Evolutionary conservation across 768 basidiomycete species (phyloP).

Genomic region (Boletus sp.): DNA sequence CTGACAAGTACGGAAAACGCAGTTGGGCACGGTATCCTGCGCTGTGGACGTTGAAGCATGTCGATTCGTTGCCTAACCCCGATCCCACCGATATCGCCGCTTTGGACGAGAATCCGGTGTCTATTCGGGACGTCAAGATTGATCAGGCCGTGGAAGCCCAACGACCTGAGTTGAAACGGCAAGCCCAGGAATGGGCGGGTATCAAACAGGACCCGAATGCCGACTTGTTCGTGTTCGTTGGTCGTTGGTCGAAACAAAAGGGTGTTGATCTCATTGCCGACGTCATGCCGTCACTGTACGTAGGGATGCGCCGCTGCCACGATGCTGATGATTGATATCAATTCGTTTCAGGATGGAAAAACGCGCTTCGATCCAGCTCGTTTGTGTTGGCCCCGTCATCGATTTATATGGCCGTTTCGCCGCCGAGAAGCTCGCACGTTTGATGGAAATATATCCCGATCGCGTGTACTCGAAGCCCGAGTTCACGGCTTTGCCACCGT

Average conservation of each 20-base stretch:
- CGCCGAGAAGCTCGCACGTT: constrained; percentile 85
- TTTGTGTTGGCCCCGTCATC: constrained; percentile 91
- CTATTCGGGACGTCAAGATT: constrained; percentile 68
- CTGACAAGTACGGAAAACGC: constrained; percentile 96
- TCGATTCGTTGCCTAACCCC: constrained; percentile 93
- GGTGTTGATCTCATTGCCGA: constrained; percentile 97
- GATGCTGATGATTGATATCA: background rate
- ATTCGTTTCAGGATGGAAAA: constrained; percentile 65
- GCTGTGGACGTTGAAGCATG: constrained; percentile 92
- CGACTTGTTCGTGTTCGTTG: constrained; percentile 93
- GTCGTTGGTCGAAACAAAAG: constrained; percentile 98
- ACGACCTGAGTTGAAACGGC: constrained; percentile 85
- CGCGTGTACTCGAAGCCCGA: constrained; percentile 96
- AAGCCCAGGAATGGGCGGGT: constrained; percentile 94
- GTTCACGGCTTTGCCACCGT: constrained; percentile 91
- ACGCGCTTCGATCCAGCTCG: constrained; percentile 78
- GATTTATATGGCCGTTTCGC: constrained; percentile 95
- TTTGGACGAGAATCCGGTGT: constrained; percentile 73
- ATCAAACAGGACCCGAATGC: constrained; percentile 88
- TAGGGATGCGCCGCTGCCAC: constrained; percentile 5
- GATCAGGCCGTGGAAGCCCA: constrained; percentile 84
- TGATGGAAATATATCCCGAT: constrained; percentile 95
- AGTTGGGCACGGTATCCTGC: constrained; percentile 97
- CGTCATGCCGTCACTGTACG: constrained; percentile 85
- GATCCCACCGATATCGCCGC: constrained; percentile 95